phyloP scores from a whole-genome alignment of 306 rosid species.

The Sicyos edulis region DNA sequence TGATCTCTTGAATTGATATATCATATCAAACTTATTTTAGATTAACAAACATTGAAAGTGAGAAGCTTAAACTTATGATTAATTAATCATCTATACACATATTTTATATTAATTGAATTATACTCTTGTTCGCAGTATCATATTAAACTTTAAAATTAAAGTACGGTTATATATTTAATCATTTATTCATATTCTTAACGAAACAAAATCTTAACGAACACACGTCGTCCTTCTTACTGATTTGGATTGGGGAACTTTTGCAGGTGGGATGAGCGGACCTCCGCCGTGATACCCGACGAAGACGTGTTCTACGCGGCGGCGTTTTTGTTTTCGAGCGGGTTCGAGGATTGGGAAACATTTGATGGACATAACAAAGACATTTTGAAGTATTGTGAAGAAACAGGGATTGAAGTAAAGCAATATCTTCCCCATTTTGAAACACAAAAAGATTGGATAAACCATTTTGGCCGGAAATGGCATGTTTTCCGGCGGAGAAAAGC shows the following conservation, averaged over 20 bases:
- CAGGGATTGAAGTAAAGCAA: constrained; percentile 41
- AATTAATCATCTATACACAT: too few species aligned
- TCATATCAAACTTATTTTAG: too few species aligned
- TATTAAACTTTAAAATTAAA: too few species aligned
- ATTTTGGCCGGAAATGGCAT: constrained; percentile 66
- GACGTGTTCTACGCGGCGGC: constrained; percentile 48
- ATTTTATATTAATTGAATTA: too few species aligned
- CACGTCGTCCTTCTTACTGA: background rate
- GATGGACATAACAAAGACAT: constrained; percentile 39
- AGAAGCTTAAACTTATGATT: too few species aligned
- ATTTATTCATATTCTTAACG: background rate
- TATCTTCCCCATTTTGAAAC: constrained; percentile 54
- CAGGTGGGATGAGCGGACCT: constrained; percentile 75
- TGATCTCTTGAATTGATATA: too few species aligned
- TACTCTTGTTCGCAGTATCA: too few species aligned
- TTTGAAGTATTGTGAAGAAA: constrained; percentile 36
- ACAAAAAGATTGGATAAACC: constrained; percentile 42
- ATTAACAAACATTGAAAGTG: too few species aligned
- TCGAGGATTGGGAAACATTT: constrained; percentile 26
- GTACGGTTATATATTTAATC: too few species aligned
- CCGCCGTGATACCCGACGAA: constrained; percentile 59
- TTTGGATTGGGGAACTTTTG: background rate
- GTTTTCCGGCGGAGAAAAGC: constrained; percentile 38
- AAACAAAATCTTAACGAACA: background rate
- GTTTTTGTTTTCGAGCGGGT: constrained; percentile 35